These are phyloP conservation scores for Fusarium protoensiforme DNA, from an alignment of 2,329 filamentous ascomycete species.

Conservation along the genomic window DNA sequence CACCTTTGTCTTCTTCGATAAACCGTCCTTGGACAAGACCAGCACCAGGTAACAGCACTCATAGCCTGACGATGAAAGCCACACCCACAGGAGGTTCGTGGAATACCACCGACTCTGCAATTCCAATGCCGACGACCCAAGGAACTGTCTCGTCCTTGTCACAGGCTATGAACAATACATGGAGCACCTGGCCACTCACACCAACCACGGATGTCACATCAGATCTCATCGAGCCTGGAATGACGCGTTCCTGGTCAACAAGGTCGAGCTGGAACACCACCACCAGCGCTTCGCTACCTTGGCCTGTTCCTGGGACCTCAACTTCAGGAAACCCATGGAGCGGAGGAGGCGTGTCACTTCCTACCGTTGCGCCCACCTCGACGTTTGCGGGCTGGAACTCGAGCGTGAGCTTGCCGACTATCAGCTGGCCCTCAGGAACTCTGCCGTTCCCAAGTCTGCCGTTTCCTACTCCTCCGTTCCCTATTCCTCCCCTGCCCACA, in stretches of 20 bases:
- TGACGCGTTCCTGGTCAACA: constrained; percentile 8
- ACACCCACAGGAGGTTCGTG: neutral
- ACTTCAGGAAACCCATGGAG: constrained; percentile 7
- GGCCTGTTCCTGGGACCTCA: constrained; percentile 20
- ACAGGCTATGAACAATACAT: neutral
- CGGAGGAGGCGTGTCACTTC: constrained; percentile 2
- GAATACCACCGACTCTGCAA: constrained; percentile 1
- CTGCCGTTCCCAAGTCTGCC: neutral
- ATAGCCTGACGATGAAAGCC: neutral
- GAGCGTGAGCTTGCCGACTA: constrained; percentile 1
- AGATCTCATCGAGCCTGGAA: neutral
- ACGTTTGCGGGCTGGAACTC: constrained; percentile 24
- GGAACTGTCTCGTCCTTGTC: neutral
- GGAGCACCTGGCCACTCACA: neutral
- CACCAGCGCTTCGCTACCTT: constrained; percentile 10
- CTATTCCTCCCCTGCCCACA: neutral
- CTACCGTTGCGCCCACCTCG: constrained; percentile 1
- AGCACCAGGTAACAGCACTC: neutral
- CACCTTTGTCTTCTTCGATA: neutral
- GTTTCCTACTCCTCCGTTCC: neutral
- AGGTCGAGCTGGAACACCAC: neutral
- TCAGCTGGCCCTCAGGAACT: constrained; percentile 1
- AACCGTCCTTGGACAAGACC: neutral
- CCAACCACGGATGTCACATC: constrained; percentile 1
- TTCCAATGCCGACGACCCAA: neutral